Conservation (phyloP, 495 filamentous ascomycete genomes). For the Evansstolkia leycettana region DNA sequence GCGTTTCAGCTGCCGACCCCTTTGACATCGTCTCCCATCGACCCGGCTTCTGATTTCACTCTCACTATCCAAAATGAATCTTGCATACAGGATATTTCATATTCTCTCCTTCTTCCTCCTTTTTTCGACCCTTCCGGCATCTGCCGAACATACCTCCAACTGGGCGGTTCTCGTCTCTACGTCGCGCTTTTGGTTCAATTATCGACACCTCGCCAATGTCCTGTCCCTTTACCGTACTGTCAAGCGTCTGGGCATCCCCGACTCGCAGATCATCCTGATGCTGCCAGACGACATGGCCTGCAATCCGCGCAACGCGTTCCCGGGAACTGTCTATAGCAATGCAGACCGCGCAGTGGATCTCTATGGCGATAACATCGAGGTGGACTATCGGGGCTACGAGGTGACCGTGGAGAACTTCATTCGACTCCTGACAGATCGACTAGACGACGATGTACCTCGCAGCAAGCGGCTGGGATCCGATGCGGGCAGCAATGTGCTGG, state of each 20-base stretch:
- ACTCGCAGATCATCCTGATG: constrained; percentile 99
- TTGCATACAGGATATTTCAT: constrained; percentile 15
- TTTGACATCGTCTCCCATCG: not conserved
- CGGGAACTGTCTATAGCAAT: constrained; percentile 96
- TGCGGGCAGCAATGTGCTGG: constrained; percentile 87
- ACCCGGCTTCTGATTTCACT: not conserved
- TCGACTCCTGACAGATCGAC: constrained; percentile 81
- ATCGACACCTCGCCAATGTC: constrained; percentile 95
- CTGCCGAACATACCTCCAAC: constrained; percentile 85
- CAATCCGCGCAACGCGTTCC: constrained; percentile 96
- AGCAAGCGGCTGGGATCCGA: constrained; percentile 88
- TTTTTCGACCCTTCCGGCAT: constrained; percentile 30
- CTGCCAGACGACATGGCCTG: constrained; percentile 98
- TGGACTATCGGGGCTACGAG: constrained; percentile 96
- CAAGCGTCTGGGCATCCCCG: constrained; percentile 93
- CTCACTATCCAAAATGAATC: constrained; percentile 12
- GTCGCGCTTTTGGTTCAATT: constrained; percentile 99
- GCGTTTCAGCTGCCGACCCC: too few relatives aligned
- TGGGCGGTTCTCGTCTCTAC: constrained; percentile 97
- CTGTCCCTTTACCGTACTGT: constrained; percentile 97
- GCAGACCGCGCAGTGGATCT: constrained; percentile 90
- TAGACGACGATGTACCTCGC: constrained; percentile 83
- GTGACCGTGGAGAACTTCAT: constrained; percentile 99
- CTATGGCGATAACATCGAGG: constrained; percentile 98
- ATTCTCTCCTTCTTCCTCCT: constrained; percentile 32